phyloP scores from a whole-genome alignment of 495 filamentous ascomycete species.

The Corynascus novoguineensis region DNA sequence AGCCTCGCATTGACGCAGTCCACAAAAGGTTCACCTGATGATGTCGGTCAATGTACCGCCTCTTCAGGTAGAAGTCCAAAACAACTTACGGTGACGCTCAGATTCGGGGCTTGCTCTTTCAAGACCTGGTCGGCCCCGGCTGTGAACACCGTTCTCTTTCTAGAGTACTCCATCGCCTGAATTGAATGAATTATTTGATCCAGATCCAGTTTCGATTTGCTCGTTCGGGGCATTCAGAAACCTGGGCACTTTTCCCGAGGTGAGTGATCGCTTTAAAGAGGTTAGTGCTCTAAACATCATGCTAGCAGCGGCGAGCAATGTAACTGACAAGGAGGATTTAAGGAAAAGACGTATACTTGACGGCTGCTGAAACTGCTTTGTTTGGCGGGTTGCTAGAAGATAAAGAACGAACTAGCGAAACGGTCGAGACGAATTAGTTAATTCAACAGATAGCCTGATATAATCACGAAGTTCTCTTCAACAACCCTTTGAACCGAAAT shows the following conservation, averaged over 20 bases:
- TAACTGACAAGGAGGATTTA: too few relatives aligned
- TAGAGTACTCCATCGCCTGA: background rate
- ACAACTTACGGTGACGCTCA: constrained; percentile 5
- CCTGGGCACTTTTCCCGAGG: too few relatives aligned
- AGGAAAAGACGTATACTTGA: too few relatives aligned
- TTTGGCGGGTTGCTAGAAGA: background rate
- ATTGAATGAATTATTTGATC: background rate
- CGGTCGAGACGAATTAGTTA: too few relatives aligned
- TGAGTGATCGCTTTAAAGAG: too few relatives aligned
- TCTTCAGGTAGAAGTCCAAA: background rate
- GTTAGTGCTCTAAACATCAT: too few relatives aligned
- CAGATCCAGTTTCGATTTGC: background rate
- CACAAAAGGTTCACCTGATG: constrained; percentile 7
- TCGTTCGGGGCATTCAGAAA: background rate
- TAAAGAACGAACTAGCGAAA: too few relatives aligned
- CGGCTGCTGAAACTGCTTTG: too few relatives aligned
- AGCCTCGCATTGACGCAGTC: constrained; percentile 7
- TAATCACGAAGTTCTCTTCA: too few relatives aligned
- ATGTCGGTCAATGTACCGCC: background rate
- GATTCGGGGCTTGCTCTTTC: background rate
- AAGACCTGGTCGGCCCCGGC: background rate
- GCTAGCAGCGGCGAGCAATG: too few relatives aligned
- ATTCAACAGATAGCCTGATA: too few relatives aligned
- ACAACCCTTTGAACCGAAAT: too few relatives aligned
- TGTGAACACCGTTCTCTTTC: background rate